Conservation (phyloP, 2,329 filamentous ascomycete species). For the Neonectria hederae region DNA sequence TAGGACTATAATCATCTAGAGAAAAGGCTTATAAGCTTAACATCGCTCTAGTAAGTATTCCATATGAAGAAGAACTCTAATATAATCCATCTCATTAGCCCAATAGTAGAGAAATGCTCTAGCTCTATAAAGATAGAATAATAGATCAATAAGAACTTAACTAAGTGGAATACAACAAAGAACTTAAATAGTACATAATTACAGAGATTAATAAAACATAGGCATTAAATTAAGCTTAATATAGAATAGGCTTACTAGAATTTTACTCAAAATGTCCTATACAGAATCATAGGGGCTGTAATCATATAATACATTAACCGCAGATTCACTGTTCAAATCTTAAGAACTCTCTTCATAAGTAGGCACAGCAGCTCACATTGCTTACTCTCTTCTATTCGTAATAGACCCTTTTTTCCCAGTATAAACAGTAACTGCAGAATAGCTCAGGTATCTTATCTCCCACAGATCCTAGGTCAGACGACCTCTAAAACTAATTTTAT, state of each 20-base stretch:
- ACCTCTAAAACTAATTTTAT: no score
- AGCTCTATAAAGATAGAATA: background rate
- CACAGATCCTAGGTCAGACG: no score
- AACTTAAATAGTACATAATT: background rate
- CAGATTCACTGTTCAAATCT: background rate
- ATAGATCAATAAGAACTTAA: slow-evolving; percentile 1
- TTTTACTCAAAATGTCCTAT: background rate
- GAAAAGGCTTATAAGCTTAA: background rate
- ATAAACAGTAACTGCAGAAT: background rate
- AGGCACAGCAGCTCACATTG: background rate
- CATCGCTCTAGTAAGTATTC: background rate
- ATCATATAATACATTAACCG: background rate
- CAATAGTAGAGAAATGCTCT: background rate
- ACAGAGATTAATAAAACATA: background rate
- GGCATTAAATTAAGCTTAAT: background rate
- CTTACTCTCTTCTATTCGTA: background rate
- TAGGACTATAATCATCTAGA: background rate
- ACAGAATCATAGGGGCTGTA: background rate
- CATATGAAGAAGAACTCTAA: background rate
- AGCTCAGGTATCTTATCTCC: background rate
- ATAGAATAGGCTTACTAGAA: background rate
- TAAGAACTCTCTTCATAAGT: background rate
- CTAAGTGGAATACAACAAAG: slow-evolving; percentile 3
- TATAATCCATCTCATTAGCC: background rate
- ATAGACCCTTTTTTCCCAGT: background rate